Evolutionary conservation across 2,329 filamentous ascomycete genomes (phyloP).

Genomic region (Colletotrichum sp.): DNA sequence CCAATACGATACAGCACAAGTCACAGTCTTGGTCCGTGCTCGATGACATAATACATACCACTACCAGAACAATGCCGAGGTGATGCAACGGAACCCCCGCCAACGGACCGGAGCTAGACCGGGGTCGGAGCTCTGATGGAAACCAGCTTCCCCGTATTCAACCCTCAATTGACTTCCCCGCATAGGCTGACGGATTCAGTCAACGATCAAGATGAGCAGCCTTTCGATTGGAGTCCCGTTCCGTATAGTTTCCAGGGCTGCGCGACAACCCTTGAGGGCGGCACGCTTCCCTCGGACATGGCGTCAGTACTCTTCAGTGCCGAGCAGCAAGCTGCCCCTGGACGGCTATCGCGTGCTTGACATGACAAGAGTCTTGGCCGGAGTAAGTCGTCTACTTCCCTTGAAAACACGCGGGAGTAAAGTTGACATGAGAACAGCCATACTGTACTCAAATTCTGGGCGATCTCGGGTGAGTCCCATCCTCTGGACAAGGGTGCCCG

Average conservation of each 20-base stretch:
- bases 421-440: slow-evolving; percentile 61
- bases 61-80: slow-evolving; percentile 13
- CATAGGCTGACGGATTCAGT: neutral
- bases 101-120: slow-evolving; percentile 16
- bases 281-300: slow-evolving; percentile 7
- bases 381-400: slow-evolving; percentile 61
- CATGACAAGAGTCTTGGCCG: slow-evolving; percentile 95
- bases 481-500: neutral
- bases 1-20: neutral
- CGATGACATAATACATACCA: neutral
- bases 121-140: slow-evolving; percentile 16
- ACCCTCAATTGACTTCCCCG: neutral
- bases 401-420: accelerated
- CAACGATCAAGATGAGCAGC: neutral
- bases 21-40: neutral
- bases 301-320: slow-evolving; percentile 34
- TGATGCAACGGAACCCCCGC: slow-evolving; percentile 13
- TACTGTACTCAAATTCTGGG: slow-evolving; percentile 98
- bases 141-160: neutral
- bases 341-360: slow-evolving; percentile 89
- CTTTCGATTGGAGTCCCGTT: neutral
- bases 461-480: slow-evolving; percentile 79
- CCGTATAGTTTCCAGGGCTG: neutral
- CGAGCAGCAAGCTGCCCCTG: slow-evolving; percentile 62
- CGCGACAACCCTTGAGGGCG: neutral